Evolutionary conservation across 371 early-diverging fungal genomes (phyloP).

Genomic region (Edhazardia aedis): DNA sequence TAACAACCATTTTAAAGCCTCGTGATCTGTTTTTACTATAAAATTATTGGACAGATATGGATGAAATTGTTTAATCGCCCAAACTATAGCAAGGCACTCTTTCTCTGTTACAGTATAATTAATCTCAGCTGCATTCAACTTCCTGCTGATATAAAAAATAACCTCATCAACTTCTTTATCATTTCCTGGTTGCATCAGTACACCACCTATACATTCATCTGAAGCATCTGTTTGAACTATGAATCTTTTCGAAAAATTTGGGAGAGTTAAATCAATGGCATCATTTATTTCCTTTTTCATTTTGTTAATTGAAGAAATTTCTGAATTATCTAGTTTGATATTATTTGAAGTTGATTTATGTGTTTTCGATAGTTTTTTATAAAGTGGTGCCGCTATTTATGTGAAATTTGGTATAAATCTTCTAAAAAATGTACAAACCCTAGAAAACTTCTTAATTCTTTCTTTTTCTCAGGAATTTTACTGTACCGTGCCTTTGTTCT

Average conservation of each 20-base stretch:
- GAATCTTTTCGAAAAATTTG: neutral
- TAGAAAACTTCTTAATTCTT: neutral
- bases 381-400: neutral
- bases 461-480: neutral
- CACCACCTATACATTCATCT: neutral
- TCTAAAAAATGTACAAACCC: neutral
- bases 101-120: constrained; percentile 17
- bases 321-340: neutral
- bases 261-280: neutral
- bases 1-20: neutral
- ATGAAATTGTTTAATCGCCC: neutral
- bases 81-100: constrained; percentile 1
- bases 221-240: neutral
- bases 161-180: neutral
- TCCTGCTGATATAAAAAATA: constrained; percentile 3
- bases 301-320: neutral
- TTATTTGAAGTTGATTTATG: too few relatives aligned
- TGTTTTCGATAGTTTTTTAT: neutral
- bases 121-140: constrained; percentile 2
- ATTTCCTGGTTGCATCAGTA: neutral
- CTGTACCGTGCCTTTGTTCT: neutral
- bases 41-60: neutral
- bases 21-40: neutral
- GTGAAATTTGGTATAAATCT: neutral
- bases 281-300: neutral